Conservation (phyloP, 441 rosid species). For the Populus tomentosa region DNA sequence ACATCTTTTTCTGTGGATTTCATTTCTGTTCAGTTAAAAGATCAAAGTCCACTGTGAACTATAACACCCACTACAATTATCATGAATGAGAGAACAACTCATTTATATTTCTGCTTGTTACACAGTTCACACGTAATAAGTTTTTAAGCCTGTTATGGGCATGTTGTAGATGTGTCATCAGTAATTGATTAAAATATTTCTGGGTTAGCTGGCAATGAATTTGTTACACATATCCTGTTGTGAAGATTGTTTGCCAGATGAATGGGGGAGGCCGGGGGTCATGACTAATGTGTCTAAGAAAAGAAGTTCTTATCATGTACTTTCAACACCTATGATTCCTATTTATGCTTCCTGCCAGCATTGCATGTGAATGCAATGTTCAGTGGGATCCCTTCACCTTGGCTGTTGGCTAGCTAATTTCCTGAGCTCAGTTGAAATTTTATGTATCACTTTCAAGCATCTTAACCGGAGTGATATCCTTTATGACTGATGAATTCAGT, state of each 20-base stretch:
- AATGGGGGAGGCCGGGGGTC: not conserved
- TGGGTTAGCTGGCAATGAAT: not conserved
- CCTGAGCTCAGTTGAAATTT: not conserved
- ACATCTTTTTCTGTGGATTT: not conserved
- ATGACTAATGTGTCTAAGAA: not conserved
- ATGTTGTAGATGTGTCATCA: not conserved
- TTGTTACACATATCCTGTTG: not conserved
- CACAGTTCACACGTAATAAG: not conserved
- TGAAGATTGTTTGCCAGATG: not conserved
- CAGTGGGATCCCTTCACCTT: conserved; percentile 2
- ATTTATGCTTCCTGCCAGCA: not conserved
- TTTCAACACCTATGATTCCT: not conserved
- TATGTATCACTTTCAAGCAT: not conserved
- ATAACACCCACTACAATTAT: not conserved
- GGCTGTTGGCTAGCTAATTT: not conserved
- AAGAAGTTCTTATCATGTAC: not conserved
- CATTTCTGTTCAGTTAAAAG: not conserved
- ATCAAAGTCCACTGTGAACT: not conserved
- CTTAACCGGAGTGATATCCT: not conserved
- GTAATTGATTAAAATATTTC: not conserved
- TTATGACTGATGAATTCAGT: not conserved
- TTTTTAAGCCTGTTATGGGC: conserved; percentile 1
- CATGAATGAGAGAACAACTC: not conserved
- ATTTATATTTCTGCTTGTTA: not conserved
- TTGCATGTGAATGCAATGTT: not conserved